These are phyloP conservation scores for Diaporthe vaccinii DNA, from an alignment of 2,329 filamentous ascomycete genomes.

Conservation along the genomic window DNA sequence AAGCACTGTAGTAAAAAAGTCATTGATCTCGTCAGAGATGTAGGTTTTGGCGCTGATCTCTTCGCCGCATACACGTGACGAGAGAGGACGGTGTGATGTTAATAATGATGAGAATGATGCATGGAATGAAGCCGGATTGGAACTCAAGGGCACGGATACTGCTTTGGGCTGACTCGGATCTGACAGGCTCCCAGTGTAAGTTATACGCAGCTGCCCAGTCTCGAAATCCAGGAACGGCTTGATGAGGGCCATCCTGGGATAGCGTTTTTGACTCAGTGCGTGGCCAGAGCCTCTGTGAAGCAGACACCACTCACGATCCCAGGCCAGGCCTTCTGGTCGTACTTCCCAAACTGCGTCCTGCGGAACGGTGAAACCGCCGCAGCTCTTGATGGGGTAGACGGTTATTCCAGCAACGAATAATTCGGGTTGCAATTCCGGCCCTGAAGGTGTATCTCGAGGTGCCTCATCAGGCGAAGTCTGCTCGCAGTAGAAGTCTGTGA, in stretches of 20 bases:
- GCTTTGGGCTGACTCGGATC: conserved; percentile 46
- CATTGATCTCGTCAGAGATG: conserved; percentile 72
- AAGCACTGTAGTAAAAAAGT: conserved; percentile 83
- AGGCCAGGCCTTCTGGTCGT: conserved; percentile 84
- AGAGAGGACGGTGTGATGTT: conserved; percentile 55
- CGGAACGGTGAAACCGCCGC: conserved; percentile 82
- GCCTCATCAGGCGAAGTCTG: background rate
- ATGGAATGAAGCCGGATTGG: conserved; percentile 72
- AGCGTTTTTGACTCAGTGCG: conserved; percentile 88
- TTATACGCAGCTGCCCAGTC: conserved; percentile 74
- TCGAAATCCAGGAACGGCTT: conserved; percentile 80
- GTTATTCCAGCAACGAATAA: conserved; percentile 74
- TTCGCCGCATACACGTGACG: conserved; percentile 87
- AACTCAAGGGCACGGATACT: conserved; percentile 74
- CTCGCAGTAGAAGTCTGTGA: conserved; percentile 75
- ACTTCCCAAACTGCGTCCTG: conserved; percentile 78
- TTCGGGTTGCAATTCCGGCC: conserved; percentile 23
- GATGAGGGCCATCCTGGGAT: conserved; percentile 89
- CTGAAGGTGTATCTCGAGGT: background rate
- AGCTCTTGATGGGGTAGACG: conserved; percentile 96
- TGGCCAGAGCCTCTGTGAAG: conserved; percentile 88
- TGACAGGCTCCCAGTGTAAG: conserved; percentile 55
- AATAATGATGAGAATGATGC: conserved; percentile 48
- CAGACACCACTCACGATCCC: conserved; percentile 98
- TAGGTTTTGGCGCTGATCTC: conserved; percentile 80